Evolutionary conservation across 164 flowering plant genomes (phyloP).

Genomic region (Vitis rupestris): DNA sequence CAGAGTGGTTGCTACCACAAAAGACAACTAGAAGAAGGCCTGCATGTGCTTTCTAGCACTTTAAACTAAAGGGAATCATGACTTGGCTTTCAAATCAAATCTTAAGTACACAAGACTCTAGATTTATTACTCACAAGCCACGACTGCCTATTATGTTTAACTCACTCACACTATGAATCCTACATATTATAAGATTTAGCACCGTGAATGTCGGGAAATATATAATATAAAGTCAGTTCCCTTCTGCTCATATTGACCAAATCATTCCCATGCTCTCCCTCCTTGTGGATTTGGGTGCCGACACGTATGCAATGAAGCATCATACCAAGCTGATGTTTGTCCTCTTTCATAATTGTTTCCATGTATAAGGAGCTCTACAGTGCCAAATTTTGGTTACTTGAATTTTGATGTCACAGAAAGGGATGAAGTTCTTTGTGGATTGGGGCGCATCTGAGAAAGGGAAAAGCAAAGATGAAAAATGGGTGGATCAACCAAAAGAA

Average conservation of each 20-base stretch:
- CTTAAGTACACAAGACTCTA: slow-evolving; percentile 1
- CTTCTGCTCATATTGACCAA: slow-evolving; percentile 3
- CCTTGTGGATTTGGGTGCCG: neutral
- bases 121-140: neutral
- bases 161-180: neutral
- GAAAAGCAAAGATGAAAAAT: neutral
- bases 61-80: slow-evolving; percentile 21
- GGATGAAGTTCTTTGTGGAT: too few species aligned
- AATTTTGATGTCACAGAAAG: too few species aligned
- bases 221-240: neutral
- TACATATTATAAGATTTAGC: neutral
- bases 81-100: slow-evolving; percentile 14
- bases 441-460: too few species aligned
- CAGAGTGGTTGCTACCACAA: slow-evolving; percentile 5
- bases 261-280: neutral
- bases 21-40: slow-evolving; percentile 17
- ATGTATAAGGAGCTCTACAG: too few species aligned
- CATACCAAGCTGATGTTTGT: neutral
- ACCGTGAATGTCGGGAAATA: slow-evolving; percentile 19
- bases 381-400: too few species aligned
- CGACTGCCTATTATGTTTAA: neutral
- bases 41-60: slow-evolving; percentile 28
- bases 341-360: neutral
- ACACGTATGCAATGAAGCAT: too few species aligned
- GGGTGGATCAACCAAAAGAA: slow-evolving; percentile 2